phyloP scores from a whole-genome alignment of 139 green algal genomes.

The Gonium pectorale region DNA sequence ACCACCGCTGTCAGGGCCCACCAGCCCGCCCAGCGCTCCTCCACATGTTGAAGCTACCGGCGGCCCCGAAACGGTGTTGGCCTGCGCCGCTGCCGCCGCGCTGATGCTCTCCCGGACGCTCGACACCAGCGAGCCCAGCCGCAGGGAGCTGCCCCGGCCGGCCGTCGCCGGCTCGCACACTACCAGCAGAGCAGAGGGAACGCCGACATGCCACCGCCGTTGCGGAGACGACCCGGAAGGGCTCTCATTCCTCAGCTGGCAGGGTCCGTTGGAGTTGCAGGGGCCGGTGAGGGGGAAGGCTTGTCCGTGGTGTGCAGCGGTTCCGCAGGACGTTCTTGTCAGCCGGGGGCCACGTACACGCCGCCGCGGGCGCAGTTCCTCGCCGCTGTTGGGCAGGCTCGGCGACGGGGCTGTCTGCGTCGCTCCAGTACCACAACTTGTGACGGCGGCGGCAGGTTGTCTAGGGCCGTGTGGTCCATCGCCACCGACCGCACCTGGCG shows the following conservation, averaged over 20 bases:
- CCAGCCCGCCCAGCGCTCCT: background rate
- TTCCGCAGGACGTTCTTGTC: background rate
- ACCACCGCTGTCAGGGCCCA: too few relatives aligned
- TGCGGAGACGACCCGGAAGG: background rate
- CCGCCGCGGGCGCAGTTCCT: too few relatives aligned
- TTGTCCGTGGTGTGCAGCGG: background rate
- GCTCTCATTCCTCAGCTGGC: background rate
- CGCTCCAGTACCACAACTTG: too few relatives aligned
- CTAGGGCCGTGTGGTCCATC: too few relatives aligned
- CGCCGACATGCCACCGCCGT: too few relatives aligned
- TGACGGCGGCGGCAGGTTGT: too few relatives aligned
- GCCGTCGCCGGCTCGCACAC: background rate
- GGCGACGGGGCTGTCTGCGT: too few relatives aligned
- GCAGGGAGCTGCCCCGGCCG: background rate
- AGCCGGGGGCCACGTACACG: too few relatives aligned
- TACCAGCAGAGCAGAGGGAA: too few relatives aligned
- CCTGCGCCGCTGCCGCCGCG: background rate
- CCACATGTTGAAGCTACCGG: background rate
- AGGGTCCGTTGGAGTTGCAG: background rate
- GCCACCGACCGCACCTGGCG: too few relatives aligned
- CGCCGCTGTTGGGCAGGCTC: too few relatives aligned
- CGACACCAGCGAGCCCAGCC: background rate
- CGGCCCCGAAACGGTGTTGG: background rate
- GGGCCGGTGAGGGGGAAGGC: background rate
- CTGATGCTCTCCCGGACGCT: slow-evolving; percentile 8